Conservation (phyloP, 2,329 filamentous ascomycete genomes). For the Cladosporium phlei region DNA sequence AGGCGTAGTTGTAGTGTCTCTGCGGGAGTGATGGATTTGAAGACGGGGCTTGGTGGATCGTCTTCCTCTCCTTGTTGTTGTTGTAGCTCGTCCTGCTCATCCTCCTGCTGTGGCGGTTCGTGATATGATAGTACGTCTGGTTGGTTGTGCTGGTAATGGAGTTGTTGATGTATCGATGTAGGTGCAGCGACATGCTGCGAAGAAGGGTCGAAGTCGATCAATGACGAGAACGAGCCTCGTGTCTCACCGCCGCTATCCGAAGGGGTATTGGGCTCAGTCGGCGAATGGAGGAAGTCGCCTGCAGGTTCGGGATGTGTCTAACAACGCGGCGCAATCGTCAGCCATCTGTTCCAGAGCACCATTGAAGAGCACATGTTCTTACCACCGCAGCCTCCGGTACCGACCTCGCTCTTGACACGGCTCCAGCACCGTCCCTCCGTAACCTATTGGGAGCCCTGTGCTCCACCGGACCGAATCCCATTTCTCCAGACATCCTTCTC, state of each 20-base stretch:
- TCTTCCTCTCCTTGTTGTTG: not conserved
- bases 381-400: constrained; percentile 7
- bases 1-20: constrained; percentile 65
- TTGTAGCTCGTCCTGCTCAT: not conserved
- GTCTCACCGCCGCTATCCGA: constrained; percentile 17
- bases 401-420: not conserved
- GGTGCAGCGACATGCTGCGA: constrained; percentile 31
- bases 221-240: constrained; percentile 38
- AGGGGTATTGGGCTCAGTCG: constrained; percentile 28
- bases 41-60: constrained; percentile 18
- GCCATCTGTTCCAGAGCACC: not conserved
- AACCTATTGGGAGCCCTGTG: not conserved
- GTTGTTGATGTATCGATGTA: not conserved
- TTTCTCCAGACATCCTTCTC: constrained; percentile 19
- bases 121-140: too few species aligned
- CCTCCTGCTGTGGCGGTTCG: constrained; percentile 11
- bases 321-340: not conserved
- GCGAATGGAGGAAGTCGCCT: constrained; percentile 12
- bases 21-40: constrained; percentile 48
- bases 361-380: not conserved
- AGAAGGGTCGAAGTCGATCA: constrained; percentile 45
- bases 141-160: not conserved
- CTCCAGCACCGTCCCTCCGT: not conserved
- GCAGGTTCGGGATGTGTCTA: constrained; percentile 1
- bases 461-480: not conserved